Base-by-base conservation (phyloP, 2,329 filamentous ascomycete species). In the Penicillium olsonii region DNA sequence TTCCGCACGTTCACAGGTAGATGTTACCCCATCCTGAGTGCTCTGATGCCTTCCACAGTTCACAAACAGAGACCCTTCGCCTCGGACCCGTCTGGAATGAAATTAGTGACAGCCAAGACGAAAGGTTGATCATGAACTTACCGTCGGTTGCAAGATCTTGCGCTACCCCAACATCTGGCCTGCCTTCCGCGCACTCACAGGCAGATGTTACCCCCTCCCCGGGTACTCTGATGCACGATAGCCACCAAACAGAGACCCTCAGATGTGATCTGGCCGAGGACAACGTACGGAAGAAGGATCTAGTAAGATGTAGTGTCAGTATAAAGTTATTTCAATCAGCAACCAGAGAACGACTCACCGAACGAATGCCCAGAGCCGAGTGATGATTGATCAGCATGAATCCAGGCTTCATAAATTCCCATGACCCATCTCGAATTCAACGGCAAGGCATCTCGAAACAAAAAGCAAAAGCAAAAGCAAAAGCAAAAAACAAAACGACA, bases 341-440 rank as follows among this genome's bases (percentile, higher is more conserved):
- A 24, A 24, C 22, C 4, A 5, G 22, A 24, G 8, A 8, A 24
- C 4, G 22, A 24, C 22, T 24, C 8, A 24, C 22, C 22, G 22
- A 24, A 24, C 22, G 22, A 24, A 24, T 24, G 22, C 22, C 22
- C 22, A 5, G 22, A 24, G 5, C 29, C 29, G 6, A 31, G 12
- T 31, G 6, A 14, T 31, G 12, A 14, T n/a, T 4, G 29, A 14
- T n/a, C 6, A 14, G 5, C 29, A 31, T 31, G 29, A n/a, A 31
- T 31, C 14, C 29, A n/a, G n/a, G 29, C 5, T 2, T n/a, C 14
- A 31, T 14, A 3, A 31, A 6, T 85, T 15, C 33, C 33, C n/a
- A 11, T 18, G 10, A n/a, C 5, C 12, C 33, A 17, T 15, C 33
- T 10, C n/a, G 33, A 18, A n/a, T 14, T 15, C 33, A 35, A 35